Evolutionary conservation across 129 eudicot species (phyloP).

Genomic region (Rutidosis leptorrhynchoides): DNA sequence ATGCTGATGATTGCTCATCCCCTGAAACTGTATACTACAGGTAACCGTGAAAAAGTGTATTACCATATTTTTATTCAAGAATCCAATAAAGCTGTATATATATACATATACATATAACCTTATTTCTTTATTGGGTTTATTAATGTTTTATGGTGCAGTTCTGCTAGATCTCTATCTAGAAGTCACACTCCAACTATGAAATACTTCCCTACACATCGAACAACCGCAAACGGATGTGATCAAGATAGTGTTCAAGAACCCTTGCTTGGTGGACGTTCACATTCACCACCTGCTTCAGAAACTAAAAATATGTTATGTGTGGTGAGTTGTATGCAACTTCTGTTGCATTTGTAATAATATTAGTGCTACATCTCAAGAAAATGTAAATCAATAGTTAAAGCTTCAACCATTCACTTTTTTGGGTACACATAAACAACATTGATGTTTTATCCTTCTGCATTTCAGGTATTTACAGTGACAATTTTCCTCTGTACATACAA

Average conservation of each 20-base stretch:
- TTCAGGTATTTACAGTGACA: constrained; percentile 51
- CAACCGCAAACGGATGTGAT: constrained; percentile 27
- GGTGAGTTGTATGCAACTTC: constrained; percentile 42
- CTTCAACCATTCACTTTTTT: no score
- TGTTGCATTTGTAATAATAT: background rate
- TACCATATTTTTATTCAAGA: constrained; percentile 3
- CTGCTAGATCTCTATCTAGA: constrained; percentile 77
- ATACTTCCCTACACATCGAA: constrained; percentile 37
- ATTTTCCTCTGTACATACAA: constrained; percentile 44
- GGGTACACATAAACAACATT: no score
- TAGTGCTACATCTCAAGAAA: background rate
- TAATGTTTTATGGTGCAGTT: constrained; percentile 43
- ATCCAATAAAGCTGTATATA: constrained; percentile 5
- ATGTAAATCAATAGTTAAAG: no score
- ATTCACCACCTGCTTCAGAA: constrained; percentile 42
- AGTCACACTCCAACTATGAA: constrained; percentile 52
- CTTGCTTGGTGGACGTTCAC: constrained; percentile 40
- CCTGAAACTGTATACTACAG: constrained; percentile 52
- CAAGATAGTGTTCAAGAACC: constrained; percentile 46
- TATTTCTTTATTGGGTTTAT: background rate
- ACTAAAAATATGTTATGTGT: constrained; percentile 56
- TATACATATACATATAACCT: background rate
- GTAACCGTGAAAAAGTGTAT: constrained; percentile 28
- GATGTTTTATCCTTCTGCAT: background rate
- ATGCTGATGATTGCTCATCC: constrained; percentile 21